phyloP scores from a whole-genome alignment of 176 grass and related monocot species.

The Aechmea fasciata region DNA sequence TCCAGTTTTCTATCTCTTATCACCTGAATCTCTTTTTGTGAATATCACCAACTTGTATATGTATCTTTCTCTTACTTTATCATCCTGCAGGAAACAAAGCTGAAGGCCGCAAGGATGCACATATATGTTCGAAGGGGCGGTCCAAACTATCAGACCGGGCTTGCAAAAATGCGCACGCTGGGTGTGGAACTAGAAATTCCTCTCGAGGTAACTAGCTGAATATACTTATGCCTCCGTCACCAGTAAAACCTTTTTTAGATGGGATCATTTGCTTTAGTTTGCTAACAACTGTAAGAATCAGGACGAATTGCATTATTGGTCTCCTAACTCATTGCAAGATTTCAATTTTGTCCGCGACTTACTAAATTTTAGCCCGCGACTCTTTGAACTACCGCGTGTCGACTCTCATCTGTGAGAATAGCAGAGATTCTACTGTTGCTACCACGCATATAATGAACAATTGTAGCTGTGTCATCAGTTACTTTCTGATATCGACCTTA shows the following conservation, averaged over 20 bases:
- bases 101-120: conserved; percentile 74
- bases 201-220: conserved; percentile 47
- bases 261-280: neutral
- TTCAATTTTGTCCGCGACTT: no score
- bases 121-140: conserved; percentile 76
- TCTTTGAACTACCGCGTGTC: no score
- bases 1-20: neutral
- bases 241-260: neutral
- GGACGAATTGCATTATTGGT: neutral
- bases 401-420: no score
- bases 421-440: no score
- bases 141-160: conserved; percentile 78
- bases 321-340: no score
- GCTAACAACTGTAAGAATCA: no score
- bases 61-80: neutral
- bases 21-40: no score
- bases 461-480: no score
- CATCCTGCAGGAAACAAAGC: conserved; percentile 60
- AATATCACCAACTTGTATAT: neutral
- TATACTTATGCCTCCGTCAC: neutral
- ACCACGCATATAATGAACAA: no score
- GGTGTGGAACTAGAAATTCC: conserved; percentile 60
- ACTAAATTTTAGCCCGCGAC: no score
- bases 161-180: conserved; percentile 69
- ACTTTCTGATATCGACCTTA: no score